phyloP scores from a whole-genome alignment of 441 rosid genomes.

The Syzygium malaccense region DNA sequence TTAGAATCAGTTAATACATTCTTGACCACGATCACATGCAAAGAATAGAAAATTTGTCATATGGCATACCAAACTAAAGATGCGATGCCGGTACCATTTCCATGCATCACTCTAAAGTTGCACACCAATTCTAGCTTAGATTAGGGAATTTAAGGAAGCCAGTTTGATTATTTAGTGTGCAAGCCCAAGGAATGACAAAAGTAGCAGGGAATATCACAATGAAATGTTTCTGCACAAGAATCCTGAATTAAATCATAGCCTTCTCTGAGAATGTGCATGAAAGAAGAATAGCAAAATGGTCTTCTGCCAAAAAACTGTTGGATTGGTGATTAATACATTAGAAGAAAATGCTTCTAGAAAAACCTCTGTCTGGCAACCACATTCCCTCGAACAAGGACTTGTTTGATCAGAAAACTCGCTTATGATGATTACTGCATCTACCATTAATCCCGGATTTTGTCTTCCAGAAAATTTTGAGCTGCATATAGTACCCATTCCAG shows the following conservation, averaged over 20 bases:
- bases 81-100: neutral
- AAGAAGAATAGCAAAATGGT: neutral
- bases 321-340: neutral
- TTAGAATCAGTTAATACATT: neutral
- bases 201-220: neutral
- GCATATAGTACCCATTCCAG: conserved; percentile 56
- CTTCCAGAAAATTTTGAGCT: conserved; percentile 33
- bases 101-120: neutral
- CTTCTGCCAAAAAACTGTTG: neutral
- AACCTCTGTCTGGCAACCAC: conserved; percentile 67
- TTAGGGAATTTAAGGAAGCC: neutral
- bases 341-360: neutral
- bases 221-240: neutral
- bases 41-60: neutral
- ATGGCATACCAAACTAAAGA: neutral
- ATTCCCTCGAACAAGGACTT: conserved; percentile 32
- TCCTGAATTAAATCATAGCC: neutral
- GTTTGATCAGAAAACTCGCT: conserved; percentile 41
- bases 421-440: conserved; percentile 63
- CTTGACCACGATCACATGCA: neutral
- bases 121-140: neutral
- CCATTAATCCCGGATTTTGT: conserved; percentile 25
- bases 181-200: neutral
- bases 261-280: neutral
- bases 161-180: neutral